Evolutionary conservation across 352 stramenopile species (phyloP), one percentile per base, ranked within the genome.

Genomic region (Phytophthora brassicae): DNA sequence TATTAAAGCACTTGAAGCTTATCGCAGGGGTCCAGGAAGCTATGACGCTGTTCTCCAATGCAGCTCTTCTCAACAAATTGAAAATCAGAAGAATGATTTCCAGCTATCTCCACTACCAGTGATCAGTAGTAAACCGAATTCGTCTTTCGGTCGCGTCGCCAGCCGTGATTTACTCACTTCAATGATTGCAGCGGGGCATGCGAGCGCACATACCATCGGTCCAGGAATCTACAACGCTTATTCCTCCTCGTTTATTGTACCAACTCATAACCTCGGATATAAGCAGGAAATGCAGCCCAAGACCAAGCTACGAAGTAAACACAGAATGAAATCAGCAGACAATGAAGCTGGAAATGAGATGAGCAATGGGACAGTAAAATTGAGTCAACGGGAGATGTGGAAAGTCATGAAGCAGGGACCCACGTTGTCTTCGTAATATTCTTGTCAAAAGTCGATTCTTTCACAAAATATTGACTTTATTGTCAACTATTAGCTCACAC

Each of bases 121-220:
- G 9, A 36, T 38, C 5, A n/a, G 23, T 4, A 33, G 36, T 17
- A 66, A 70, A 26, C 44, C 23, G 28, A 52, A 23, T 2, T 68
- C 58, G 22, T 75, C 62, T 6, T 83, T 83, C 26, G 74, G 74
- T 4, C 53, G 54, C 22, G 63, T 72, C 3, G 55, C 66, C 22
- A 70, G 63, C 51, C 75, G 76, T 19, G 76, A 89, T 13, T 52
- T 88, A 42, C 48, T 82, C 35, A 68, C 48, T 17, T 88, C 78
- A 8, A 83, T 89, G 77, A 39, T 65, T 16, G 23, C 60, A 20
- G 80, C 80, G 0, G 80, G 78, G 4, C 76, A 88, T 44, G 26
- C 75, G 29, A 82, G 59, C 53, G 56, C 62, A 0, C 50, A 74
- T 4, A 62, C 47, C 1, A 68, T 86, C 23, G 69, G 56, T 8